Evolutionary conservation across 2,329 filamentous ascomycete species (phyloP).

Genomic region (Curvularia sp.): DNA sequence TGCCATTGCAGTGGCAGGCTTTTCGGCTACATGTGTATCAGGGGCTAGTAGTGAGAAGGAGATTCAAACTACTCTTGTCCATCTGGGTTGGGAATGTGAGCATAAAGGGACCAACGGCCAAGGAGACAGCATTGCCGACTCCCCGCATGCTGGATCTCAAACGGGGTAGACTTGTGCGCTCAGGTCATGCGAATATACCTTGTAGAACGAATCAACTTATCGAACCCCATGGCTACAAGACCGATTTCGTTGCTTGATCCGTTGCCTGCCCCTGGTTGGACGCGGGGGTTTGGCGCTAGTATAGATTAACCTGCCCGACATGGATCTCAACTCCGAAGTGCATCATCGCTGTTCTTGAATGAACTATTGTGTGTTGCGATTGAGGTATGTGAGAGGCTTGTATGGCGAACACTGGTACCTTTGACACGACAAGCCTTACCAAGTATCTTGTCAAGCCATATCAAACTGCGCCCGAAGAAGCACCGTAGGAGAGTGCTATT

Average conservation of each 20-base stretch:
- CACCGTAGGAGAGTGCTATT: too few species aligned
- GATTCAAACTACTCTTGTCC: not conserved
- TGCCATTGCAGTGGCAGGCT: conserved; percentile 18
- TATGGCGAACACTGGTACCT: not conserved
- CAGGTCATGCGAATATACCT: not conserved
- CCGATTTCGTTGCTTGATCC: conserved; percentile 4
- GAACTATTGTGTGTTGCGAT: not conserved
- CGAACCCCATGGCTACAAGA: not conserved
- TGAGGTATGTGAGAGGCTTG: not conserved
- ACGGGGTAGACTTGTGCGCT: not conserved
- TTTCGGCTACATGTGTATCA: not conserved
- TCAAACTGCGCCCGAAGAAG: not conserved
- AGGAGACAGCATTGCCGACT: not conserved
- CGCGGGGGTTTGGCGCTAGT: conserved; percentile 8
- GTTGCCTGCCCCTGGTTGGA: conserved; percentile 8
- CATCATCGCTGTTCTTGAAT: not conserved
- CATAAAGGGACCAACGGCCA: not conserved
- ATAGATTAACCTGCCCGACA: not conserved
- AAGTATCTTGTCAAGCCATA: not conserved
- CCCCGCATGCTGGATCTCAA: not conserved
- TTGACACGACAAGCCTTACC: not conserved
- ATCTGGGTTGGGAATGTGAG: not conserved
- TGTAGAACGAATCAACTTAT: conserved; percentile 9
- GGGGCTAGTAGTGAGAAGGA: not conserved
- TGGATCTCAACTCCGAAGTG: conserved; percentile 1